Percentiles rank a stretch among this genome's conserved stretches.
phyloP scores from a whole-genome alignment of 352 stramenopile species.

The Phytophthora brassicae region DNA sequence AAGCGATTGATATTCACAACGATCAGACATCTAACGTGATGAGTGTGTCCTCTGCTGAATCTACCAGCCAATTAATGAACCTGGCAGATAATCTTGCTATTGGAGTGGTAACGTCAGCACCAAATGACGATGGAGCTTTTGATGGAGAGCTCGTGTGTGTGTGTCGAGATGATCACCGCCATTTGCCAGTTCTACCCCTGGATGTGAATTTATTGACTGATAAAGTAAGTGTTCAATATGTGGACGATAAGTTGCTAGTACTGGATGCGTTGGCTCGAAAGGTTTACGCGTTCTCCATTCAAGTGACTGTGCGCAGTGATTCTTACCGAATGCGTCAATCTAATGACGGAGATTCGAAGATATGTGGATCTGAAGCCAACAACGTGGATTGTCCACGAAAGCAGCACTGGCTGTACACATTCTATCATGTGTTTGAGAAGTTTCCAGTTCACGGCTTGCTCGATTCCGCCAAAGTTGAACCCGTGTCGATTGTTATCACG shows the following conservation, averaged over 20 bases:
- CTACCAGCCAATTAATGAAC: constrained; percentile 17
- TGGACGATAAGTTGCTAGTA: constrained; percentile 36
- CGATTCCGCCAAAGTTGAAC: background rate
- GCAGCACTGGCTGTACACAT: constrained; percentile 28
- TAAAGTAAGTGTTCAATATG: constrained; percentile 25
- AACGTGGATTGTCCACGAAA: constrained; percentile 22
- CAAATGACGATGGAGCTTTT: constrained; percentile 19
- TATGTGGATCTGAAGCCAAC: background rate
- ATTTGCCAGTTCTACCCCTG: constrained; percentile 31
- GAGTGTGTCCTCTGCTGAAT: background rate
- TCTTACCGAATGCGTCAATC: constrained; percentile 53
- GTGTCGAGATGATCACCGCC: constrained; percentile 40
- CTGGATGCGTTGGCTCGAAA: constrained; percentile 33
- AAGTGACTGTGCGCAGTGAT: constrained; percentile 54
- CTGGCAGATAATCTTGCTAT: constrained; percentile 43
- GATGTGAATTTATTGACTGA: constrained; percentile 28
- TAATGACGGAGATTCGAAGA: constrained; percentile 3
- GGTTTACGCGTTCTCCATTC: constrained; percentile 28
- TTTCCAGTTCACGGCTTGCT: constrained; percentile 43
- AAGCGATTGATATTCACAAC: constrained; percentile 43
- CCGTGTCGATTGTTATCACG: constrained; percentile 10
- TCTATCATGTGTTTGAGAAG: constrained; percentile 62
- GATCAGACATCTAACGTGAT: constrained; percentile 44
- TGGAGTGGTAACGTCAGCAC: constrained; percentile 10
- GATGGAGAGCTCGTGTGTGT: constrained; percentile 24